Evolutionary conservation across 108 stramenopile species (phyloP).

Genomic region (Fragilaria crotonensis): DNA sequence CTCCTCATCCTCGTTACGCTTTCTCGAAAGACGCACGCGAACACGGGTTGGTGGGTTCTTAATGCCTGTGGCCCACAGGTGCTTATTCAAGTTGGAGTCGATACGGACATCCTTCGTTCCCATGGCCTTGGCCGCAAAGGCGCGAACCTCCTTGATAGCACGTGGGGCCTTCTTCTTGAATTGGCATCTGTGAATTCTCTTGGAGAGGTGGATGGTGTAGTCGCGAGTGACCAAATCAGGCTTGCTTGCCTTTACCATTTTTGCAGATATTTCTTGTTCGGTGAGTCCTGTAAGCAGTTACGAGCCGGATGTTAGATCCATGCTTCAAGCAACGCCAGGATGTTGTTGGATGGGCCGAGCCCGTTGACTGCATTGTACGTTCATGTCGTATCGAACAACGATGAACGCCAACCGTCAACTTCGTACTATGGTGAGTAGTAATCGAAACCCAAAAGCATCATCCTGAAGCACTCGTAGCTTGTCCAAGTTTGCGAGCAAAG

Average conservation of each 20-base stretch:
- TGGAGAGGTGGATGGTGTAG: constrained; percentile 98
- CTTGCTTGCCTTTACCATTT: constrained; percentile 60
- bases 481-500: no score
- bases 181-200: constrained; percentile 86
- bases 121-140: constrained; percentile 94
- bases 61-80: constrained; percentile 89
- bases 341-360: background rate
- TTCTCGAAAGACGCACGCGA: constrained; percentile 93
- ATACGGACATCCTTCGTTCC: constrained; percentile 92
- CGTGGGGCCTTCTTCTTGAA: constrained; percentile 98
- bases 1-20: constrained; percentile 99
- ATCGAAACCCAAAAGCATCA: no score
- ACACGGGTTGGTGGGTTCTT: constrained; percentile 95
- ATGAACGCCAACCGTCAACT: background rate
- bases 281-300: constrained; percentile 5
- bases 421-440: no score
- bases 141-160: constrained; percentile 94
- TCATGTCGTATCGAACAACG: background rate
- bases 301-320: background rate
- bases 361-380: background rate
- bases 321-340: constrained; percentile 7
- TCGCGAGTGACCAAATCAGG: constrained; percentile 86
- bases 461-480: no score
- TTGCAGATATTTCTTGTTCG: background rate
- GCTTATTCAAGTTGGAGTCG: constrained; percentile 83